These are phyloP conservation scores for Raddia guianensis DNA, from an alignment of 176 grass and related monocot species.

Conservation along the genomic window DNA sequence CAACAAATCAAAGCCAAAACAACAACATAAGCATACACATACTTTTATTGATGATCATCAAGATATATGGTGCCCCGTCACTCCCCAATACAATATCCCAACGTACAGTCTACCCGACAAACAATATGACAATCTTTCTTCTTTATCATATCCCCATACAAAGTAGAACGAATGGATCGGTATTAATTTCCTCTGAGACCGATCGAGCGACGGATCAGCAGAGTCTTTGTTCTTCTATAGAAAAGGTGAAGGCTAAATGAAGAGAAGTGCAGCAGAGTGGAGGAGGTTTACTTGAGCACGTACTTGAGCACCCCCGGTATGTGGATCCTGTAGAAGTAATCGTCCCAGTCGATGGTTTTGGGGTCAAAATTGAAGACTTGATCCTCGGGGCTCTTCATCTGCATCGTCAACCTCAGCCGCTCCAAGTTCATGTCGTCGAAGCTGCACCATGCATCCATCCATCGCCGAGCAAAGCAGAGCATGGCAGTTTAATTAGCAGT, in stretches of 20 bases:
- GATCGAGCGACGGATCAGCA: too few relatives aligned
- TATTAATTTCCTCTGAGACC: background rate
- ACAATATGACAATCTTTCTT: background rate
- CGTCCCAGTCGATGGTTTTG: conserved; percentile 55
- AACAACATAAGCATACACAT: conserved; percentile 10
- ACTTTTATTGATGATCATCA: background rate
- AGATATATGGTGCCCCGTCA: background rate
- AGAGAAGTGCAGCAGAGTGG: background rate
- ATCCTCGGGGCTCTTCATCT: conserved; percentile 26
- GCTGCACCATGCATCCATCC: conserved; percentile 41
- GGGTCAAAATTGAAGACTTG: conserved; percentile 55
- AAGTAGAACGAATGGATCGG: background rate
- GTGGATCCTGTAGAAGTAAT: conserved; percentile 63
- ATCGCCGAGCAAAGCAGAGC: too few relatives aligned
- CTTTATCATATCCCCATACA: conserved; percentile 19
- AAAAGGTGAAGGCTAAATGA: background rate
- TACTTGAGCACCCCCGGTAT: conserved; percentile 67
- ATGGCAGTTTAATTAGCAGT: too few relatives aligned
- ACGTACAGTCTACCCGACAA: background rate
- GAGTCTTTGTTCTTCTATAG: background rate
- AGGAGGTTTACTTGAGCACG: conserved; percentile 51
- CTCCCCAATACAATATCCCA: background rate
- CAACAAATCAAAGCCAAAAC: background rate
- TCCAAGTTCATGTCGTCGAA: conserved; percentile 70
- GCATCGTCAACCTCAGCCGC: conserved; percentile 50